A percentile compares a stretch with the other conserved stretches of the same genome.
Evolutionary conservation across 805 yeast species (phyloP).

Genomic region (Kuraishia capsulata): DNA sequence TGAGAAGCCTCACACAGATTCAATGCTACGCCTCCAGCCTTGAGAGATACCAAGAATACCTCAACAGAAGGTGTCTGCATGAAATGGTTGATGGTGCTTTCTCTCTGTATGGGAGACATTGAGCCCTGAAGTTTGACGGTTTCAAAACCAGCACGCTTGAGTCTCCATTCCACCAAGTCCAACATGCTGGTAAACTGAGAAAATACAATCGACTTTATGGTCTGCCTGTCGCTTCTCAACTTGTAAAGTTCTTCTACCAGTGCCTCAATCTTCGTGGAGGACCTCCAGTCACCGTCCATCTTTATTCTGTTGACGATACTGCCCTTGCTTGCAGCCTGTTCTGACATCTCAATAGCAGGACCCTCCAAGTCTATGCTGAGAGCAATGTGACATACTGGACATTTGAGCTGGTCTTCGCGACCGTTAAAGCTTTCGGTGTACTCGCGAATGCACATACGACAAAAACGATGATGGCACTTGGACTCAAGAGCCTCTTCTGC

Average conservation of each 20-base stretch:
- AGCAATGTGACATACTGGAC: constrained; percentile 96
- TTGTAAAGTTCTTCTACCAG: constrained; percentile 86
- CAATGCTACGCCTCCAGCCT: constrained; percentile 98
- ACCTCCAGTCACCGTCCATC: constrained; percentile 83
- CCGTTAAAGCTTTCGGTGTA: constrained; percentile 79
- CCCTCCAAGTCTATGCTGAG: constrained; percentile 83
- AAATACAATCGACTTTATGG: constrained; percentile 92
- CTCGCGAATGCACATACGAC: constrained; percentile 87
- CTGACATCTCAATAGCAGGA: constrained; percentile 69
- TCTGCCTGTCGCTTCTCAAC: constrained; percentile 74
- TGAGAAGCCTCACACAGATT: constrained; percentile 96
- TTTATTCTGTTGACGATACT: constrained; percentile 83
- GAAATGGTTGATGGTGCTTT: constrained; percentile 80
- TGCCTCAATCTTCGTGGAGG: constrained; percentile 96
- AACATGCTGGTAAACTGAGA: constrained; percentile 97
- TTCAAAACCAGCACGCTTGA: constrained; percentile 88
- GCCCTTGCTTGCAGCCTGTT: constrained; percentile 46
- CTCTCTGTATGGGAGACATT: constrained; percentile 95
- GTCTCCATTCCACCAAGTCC: constrained; percentile 92
- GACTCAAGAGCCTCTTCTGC: constrained; percentile 97
- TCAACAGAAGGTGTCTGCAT: constrained; percentile 92
- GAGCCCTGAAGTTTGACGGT: constrained; percentile 94
- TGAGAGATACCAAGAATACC: constrained; percentile 86
- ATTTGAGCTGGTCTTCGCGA: constrained; percentile 46
- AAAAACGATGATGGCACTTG: constrained; percentile 88